Conservation (phyloP, 208 protist genomes). For the Crithidia mellificae region DNA sequence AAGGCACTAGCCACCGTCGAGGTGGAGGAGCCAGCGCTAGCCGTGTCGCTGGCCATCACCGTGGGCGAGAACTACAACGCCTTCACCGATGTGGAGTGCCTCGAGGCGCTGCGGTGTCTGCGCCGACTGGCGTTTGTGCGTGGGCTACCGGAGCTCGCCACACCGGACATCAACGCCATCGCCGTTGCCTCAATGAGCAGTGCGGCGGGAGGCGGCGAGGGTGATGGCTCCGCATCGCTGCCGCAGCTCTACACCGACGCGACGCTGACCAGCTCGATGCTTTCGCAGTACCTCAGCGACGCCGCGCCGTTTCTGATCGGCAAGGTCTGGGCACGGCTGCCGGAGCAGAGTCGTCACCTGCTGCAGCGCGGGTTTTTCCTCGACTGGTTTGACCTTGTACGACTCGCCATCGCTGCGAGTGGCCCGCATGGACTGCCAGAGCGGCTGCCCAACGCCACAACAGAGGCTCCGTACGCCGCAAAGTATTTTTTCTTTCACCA, state of each 20-base stretch:
- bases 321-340: conserved; percentile 78
- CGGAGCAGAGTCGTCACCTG: conserved; percentile 69
- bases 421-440: conserved; percentile 45
- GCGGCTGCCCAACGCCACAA: conserved; percentile 71
- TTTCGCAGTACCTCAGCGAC: conserved; percentile 61
- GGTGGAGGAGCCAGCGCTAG: conserved; percentile 72
- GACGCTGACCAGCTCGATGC: conserved; percentile 36
- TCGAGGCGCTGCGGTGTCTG: conserved; percentile 82
- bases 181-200: conserved; percentile 10
- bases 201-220: not conserved
- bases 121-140: conserved; percentile 75
- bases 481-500: conserved; percentile 85
- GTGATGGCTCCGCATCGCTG: not conserved
- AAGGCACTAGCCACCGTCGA: conserved; percentile 69
- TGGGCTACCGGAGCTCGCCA: conserved; percentile 40
- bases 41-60: conserved; percentile 75
- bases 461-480: conserved; percentile 59
- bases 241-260: conserved; percentile 58
- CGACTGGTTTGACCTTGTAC: conserved; percentile 78
- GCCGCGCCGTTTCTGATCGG: conserved; percentile 65
- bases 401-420: conserved; percentile 67
- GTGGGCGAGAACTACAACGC: conserved; percentile 73
- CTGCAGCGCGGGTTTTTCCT: conserved; percentile 59
- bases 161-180: conserved; percentile 23
- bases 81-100: conserved; percentile 59